phyloP scores from a whole-genome alignment of 1,139 yeast genomes.

The Kluyveromyces sp. region DNA sequence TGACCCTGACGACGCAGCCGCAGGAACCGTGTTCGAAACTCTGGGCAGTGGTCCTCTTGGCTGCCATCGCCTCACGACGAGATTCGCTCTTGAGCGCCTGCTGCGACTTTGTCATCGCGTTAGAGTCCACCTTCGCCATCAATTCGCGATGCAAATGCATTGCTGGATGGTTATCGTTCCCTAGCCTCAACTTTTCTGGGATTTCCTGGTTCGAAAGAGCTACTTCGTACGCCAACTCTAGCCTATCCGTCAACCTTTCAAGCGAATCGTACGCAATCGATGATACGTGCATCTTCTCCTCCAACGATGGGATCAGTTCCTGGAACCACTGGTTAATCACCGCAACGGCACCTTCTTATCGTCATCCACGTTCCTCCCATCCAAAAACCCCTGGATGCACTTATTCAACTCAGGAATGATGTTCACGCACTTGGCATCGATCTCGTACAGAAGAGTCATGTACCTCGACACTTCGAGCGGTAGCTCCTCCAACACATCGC shows the following conservation, averaged over 20 bases:
- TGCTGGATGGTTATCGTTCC: conserved; percentile 88
- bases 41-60: conserved; percentile 52
- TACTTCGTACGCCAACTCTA: conserved; percentile 74
- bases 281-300: conserved; percentile 96
- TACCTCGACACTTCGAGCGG: conserved; percentile 80
- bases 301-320: conserved; percentile 85
- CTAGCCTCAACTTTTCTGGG: conserved; percentile 52
- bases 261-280: conserved; percentile 81
- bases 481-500: conserved; percentile 86
- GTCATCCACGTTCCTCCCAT: conserved; percentile 12
- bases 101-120: conserved; percentile 41
- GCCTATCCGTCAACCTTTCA: conserved; percentile 57
- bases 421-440: conserved; percentile 86
- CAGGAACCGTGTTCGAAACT: conserved; percentile 12
- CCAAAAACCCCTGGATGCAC: conserved; percentile 50
- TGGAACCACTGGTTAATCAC: conserved; percentile 42
- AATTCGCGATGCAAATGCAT: conserved; percentile 34
- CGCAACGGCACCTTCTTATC: conserved; percentile 21
- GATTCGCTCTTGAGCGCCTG: conserved; percentile 73
- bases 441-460: conserved; percentile 81
- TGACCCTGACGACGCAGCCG: conserved; percentile 13
- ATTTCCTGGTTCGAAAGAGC: conserved; percentile 62
- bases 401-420: conserved; percentile 60
- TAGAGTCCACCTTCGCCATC: conserved; percentile 27
- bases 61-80: conserved; percentile 88